Percentiles rank a stretch among this genome's conserved stretches.
These are phyloP conservation scores for Acrocalymma vagum DNA, from an alignment of 2,329 filamentous ascomycete genomes.

Conservation along the genomic window DNA sequence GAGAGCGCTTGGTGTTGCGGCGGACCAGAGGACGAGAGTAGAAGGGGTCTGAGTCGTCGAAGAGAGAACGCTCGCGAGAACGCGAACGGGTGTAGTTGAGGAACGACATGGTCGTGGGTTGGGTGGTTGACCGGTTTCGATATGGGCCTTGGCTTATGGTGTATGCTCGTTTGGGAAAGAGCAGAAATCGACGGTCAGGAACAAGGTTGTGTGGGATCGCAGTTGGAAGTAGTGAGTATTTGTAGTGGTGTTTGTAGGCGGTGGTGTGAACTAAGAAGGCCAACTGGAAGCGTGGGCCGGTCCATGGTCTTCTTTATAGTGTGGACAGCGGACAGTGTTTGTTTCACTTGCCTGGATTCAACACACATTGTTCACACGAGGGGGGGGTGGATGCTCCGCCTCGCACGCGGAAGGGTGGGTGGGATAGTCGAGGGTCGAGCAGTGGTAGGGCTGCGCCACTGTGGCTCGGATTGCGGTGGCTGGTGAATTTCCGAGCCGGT, in stretches of 20 bases:
- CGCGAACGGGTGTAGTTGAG: constrained; percentile 29
- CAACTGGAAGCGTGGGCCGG: too few relatives aligned
- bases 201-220: constrained; percentile 3
- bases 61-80: constrained; percentile 27
- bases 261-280: constrained; percentile 2
- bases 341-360: too few relatives aligned
- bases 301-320: too few relatives aligned
- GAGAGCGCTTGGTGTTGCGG: constrained; percentile 35
- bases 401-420: neutral
- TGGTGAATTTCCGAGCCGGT: constrained; percentile 4
- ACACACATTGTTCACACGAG: too few relatives aligned
- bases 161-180: neutral
- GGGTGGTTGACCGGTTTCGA: constrained; percentile 1
- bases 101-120: constrained; percentile 32
- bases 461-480: constrained; percentile 20
- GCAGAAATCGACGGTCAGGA: neutral
- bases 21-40: constrained; percentile 25
- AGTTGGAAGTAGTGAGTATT: constrained; percentile 7
- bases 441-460: too few relatives aligned
- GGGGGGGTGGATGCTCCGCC: too few relatives aligned
- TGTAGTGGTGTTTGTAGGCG: too few relatives aligned
- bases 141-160: neutral
- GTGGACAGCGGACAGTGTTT: too few relatives aligned
- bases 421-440: too few relatives aligned
- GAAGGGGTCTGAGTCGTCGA: constrained; percentile 22